A percentile compares a stretch with the other conserved stretches of the same genome.
These are phyloP conservation scores for Colletotrichum sp. DNA, from an alignment of 2,329 filamentous ascomycete genomes.

Conservation along the genomic window DNA sequence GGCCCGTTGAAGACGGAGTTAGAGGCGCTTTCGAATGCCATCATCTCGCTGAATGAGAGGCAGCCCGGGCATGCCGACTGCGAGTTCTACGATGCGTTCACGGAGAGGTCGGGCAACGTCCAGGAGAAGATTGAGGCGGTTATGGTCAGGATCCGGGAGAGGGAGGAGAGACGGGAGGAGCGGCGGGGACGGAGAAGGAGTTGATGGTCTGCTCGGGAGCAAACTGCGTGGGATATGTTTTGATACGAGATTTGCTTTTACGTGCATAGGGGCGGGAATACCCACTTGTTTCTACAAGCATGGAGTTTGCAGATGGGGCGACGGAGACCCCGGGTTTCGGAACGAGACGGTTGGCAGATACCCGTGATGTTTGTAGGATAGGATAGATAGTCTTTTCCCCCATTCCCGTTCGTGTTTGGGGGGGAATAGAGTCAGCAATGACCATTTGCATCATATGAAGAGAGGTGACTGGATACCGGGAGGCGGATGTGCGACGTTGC, in stretches of 20 bases:
- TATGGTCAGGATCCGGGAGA: constrained; percentile 14
- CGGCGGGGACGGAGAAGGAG: not conserved
- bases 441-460: not conserved
- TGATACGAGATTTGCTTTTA: not conserved
- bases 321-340: not conserved
- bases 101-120: constrained; percentile 15
- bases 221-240: not conserved
- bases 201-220: not conserved
- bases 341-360: not conserved
- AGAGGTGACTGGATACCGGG: not conserved
- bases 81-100: constrained; percentile 20
- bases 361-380: not conserved
- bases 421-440: not conserved
- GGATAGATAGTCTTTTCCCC: not conserved
- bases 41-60: constrained; percentile 17
- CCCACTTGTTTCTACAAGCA: not conserved
- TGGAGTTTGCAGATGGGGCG: not conserved
- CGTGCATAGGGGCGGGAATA: not conserved
- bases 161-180: constrained; percentile 16
- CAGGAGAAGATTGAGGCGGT: constrained; percentile 16
- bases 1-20: constrained; percentile 2
- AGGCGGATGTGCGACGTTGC: not conserved
- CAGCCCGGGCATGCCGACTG: constrained; percentile 16
- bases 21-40: constrained; percentile 14
- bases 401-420: not conserved